Base-by-base conservation (phyloP, 441 rosid species). In the Biscutella laevigata region DNA sequence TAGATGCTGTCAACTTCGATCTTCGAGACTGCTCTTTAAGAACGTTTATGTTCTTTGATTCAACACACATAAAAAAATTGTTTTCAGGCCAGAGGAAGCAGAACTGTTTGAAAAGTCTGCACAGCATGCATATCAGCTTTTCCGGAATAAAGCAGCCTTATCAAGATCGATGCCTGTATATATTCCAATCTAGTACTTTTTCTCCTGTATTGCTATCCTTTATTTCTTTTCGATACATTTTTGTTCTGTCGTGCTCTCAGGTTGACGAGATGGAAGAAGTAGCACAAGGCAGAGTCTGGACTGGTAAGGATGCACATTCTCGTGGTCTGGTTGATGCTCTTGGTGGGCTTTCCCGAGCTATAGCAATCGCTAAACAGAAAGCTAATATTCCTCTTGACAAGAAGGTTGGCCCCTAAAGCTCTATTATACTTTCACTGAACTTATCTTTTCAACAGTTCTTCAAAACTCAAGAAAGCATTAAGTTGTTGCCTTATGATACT, bases 241-340 rank as follows among this genome's bases (percentile, higher is more conserved):
- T 13, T 5, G 11, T 53, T 16, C 17, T 36, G 16, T 24, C 68
- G 25, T 54, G 20, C 36, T 36, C 32, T n/a, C 69, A 91, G 98
- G 84, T 81, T 39, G 83, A 88, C 41, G 70, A 79, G 72, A 88
- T 91, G 96, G 98, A 91, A 74, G 86, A 80, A 74, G 77, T 85
- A 61, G 96, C 98, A 59, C 98, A 91, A 68, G 98, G 98, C 19
- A 83, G 98, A 79, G 98, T 87, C 42, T 91, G 98, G 98, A 81
- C 95, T n/a, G 96, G 98, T 57, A 75, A 73, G 34, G 95, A 85
- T 74, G 98, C 94, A 29, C 81, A 80, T 70, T 80, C 87, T 27
- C 77, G 59, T 53, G 94, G 98, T 70, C 64, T 91, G 35, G 84
- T 91, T 8, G 98, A 91, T 79, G 94, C 94, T 42, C 71, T 85